Conservation (phyloP, 1,284 basidiomycete genomes). For the Naganishia sp. region DNA sequence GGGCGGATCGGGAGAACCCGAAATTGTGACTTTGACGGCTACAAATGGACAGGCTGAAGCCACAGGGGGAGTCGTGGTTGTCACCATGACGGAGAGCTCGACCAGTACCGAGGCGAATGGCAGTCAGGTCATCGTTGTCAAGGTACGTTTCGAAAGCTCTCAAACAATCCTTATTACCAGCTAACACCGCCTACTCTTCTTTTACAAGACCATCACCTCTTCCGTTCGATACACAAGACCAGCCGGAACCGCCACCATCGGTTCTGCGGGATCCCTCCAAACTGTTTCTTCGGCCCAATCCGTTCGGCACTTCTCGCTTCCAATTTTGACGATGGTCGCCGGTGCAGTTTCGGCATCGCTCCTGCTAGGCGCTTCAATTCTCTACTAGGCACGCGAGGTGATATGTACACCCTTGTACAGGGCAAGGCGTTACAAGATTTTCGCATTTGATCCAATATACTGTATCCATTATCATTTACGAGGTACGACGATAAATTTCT, state of each 20-base stretch:
- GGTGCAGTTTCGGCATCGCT: slow-evolving; percentile 14
- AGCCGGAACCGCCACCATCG: slow-evolving; percentile 21
- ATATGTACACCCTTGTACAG: background rate
- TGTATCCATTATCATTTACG: slow-evolving; percentile 11
- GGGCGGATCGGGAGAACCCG: background rate
- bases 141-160: slow-evolving; percentile 4
- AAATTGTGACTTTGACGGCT: slow-evolving; percentile 28
- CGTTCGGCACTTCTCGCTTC: background rate
- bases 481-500: too few species aligned
- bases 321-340: background rate
- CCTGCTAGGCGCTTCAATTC: slow-evolving; percentile 1
- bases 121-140: slow-evolving; percentile 30
- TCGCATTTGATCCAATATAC: background rate
- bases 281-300: slow-evolving; percentile 13
- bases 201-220: slow-evolving; percentile 29
- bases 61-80: slow-evolving; percentile 27
- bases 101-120: slow-evolving; percentile 27
- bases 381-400: background rate
- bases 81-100: slow-evolving; percentile 26
- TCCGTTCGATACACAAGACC: slow-evolving; percentile 28
- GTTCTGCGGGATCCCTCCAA: slow-evolving; percentile 11
- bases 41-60: slow-evolving; percentile 20
- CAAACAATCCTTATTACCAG: too few species aligned
- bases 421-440: background rate
- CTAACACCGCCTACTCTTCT: too few species aligned